These are phyloP conservation scores for Populus alba DNA, from an alignment of 345 rosid species.

Conservation along the genomic window DNA sequence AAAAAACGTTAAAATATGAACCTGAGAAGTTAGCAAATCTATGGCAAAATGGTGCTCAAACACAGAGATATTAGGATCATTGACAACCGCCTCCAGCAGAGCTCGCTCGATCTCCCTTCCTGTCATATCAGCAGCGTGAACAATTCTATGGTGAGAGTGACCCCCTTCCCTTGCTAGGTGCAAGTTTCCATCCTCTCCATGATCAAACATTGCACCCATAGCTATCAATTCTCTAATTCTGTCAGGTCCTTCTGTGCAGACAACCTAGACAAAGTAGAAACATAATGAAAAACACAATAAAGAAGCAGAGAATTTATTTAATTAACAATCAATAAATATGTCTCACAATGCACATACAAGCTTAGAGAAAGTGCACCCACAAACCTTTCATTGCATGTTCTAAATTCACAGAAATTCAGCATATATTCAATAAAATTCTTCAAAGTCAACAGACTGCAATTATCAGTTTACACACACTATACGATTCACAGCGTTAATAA, in stretches of 20 bases:
- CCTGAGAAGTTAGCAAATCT: slow-evolving; percentile 91
- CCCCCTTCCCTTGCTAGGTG: slow-evolving; percentile 98
- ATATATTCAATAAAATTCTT: not conserved
- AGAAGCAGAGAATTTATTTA: not conserved
- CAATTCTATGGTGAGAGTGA: slow-evolving; percentile 89
- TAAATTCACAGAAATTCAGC: slow-evolving; percentile 3
- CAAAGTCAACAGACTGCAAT: not conserved
- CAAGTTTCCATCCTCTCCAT: slow-evolving; percentile 92
- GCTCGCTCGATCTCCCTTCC: slow-evolving; percentile 98
- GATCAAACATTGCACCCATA: slow-evolving; percentile 94
- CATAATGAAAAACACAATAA: not conserved
- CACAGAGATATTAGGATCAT: slow-evolving; percentile 70
- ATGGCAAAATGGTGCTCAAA: slow-evolving; percentile 89
- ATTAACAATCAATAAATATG: not conserved
- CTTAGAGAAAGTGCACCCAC: not conserved
- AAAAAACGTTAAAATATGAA: slow-evolving; percentile 18
- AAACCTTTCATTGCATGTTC: not conserved
- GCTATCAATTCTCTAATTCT: slow-evolving; percentile 86
- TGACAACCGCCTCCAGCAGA: slow-evolving; percentile 69
- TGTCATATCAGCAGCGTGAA: slow-evolving; percentile 98
- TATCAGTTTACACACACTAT: no score
- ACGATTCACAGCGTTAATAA: not conserved
- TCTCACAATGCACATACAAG: not conserved
- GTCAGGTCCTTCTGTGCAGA: slow-evolving; percentile 96
- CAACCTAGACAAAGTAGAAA: slow-evolving; percentile 51